Percentiles rank a stretch among this genome's conserved stretches.
Evolutionary conservation across 257 asterid species (phyloP).

Genomic region (Misopates orontium): DNA sequence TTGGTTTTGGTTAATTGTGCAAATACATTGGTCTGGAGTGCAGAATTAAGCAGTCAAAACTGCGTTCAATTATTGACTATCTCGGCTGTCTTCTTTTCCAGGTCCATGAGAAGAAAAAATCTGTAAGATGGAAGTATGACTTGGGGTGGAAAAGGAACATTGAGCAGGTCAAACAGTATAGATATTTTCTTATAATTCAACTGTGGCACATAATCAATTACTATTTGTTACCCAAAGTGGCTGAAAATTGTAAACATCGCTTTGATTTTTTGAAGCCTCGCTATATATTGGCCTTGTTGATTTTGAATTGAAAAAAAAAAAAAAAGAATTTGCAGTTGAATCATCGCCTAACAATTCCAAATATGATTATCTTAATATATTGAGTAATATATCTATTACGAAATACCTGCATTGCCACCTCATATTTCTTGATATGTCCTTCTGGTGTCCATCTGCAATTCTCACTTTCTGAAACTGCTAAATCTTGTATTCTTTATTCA

Average conservation of each 20-base stretch:
- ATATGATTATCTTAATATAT: background rate
- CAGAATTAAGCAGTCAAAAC: slow-evolving; percentile 16
- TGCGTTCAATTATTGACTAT: slow-evolving; percentile 18
- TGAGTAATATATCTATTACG: background rate
- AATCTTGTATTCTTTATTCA: background rate
- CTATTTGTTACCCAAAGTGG: no score
- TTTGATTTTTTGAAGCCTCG: background rate
- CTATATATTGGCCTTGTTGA: background rate
- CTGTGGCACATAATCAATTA: background rate
- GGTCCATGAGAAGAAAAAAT: slow-evolving; percentile 80
- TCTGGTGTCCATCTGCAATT: slow-evolving; percentile 7
- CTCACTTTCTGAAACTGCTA: background rate
- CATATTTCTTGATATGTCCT: background rate
- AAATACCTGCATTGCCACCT: background rate
- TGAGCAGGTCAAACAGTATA: slow-evolving; percentile 73
- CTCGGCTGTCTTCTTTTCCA: slow-evolving; percentile 32
- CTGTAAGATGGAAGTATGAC: slow-evolving; percentile 65
- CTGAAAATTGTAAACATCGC: background rate
- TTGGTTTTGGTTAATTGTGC: background rate
- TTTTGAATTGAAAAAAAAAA: background rate
- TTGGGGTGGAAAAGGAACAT: slow-evolving; percentile 74
- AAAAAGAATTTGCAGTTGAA: no score
- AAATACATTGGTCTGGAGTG: slow-evolving; percentile 10
- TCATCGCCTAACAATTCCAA: background rate
- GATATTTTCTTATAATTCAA: slow-evolving; percentile 1